phyloP scores from a whole-genome alignment of 1,284 basidiomycete genomes.

The Pascua sp. region DNA sequence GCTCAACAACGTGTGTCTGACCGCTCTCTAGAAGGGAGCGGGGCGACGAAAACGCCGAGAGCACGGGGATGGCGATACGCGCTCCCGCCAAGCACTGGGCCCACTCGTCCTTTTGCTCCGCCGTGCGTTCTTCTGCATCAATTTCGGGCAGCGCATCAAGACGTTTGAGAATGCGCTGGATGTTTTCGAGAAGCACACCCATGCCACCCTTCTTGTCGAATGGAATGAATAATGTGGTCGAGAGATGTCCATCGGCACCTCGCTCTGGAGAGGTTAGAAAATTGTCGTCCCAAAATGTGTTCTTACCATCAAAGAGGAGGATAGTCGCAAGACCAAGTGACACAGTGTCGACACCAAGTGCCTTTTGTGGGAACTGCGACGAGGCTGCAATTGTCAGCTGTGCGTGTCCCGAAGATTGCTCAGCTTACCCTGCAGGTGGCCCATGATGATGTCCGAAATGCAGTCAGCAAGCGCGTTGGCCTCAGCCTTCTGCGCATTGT shows the following conservation, averaged over 20 bases:
- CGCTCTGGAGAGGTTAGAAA: conserved; percentile 57
- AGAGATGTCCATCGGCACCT: conserved; percentile 66
- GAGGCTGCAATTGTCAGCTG: not conserved
- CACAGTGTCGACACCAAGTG: conserved; percentile 57
- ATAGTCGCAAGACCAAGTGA: conserved; percentile 69
- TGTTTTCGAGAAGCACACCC: conserved; percentile 63
- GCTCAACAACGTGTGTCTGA: conserved; percentile 59
- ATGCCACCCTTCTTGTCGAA: conserved; percentile 73
- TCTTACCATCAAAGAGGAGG: conserved; percentile 77
- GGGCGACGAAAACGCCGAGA: conserved; percentile 72
- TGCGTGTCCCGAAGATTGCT: not conserved
- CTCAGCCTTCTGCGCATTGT: conserved; percentile 72
- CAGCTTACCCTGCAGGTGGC: conserved; percentile 58
- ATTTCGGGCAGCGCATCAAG: conserved; percentile 53
- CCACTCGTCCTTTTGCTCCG: conserved; percentile 59
- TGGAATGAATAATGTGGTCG: conserved; percentile 74
- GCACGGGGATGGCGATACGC: conserved; percentile 61
- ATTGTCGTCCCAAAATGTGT: not conserved
- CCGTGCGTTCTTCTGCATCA: conserved; percentile 56
- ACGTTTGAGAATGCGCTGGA: conserved; percentile 58
- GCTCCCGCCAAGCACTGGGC: conserved; percentile 8
- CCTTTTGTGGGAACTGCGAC: conserved; percentile 16
- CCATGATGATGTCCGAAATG: conserved; percentile 69
- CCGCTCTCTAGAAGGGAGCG: conserved; percentile 78
- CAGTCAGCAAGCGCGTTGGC: conserved; percentile 65